These are phyloP conservation scores for Sicyos baderoa DNA, from an alignment of 306 rosid species.

Conservation along the genomic window DNA sequence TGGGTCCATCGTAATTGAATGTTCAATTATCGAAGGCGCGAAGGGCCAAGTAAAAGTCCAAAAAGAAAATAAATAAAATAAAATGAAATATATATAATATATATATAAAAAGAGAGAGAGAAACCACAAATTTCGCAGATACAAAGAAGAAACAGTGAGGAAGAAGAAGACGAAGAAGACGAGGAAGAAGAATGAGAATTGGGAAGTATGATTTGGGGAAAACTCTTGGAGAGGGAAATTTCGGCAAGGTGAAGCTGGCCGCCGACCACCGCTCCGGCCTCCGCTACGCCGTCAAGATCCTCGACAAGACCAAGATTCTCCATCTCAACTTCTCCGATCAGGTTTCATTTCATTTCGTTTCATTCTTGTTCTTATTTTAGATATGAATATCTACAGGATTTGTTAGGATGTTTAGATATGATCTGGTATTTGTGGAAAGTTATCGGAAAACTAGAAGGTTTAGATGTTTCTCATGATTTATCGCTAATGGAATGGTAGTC, in stretches of 20 bases:
- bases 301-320: slow-evolving; percentile 54
- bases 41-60: not conserved
- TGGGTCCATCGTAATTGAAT: not conserved
- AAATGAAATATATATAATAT: no score
- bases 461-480: no score
- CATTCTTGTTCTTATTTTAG: not conserved
- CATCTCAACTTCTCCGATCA: slow-evolving; percentile 59
- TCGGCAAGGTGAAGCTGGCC: slow-evolving; percentile 80
- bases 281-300: slow-evolving; percentile 59
- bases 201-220: slow-evolving; percentile 78
- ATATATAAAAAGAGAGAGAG: not conserved
- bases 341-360: slow-evolving; percentile 26
- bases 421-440: no score
- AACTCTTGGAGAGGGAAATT: slow-evolving; percentile 79
- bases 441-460: no score
- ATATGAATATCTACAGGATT: no score
- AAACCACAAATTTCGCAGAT: not conserved
- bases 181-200: slow-evolving; percentile 33
- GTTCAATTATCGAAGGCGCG: slow-evolving; percentile 15
- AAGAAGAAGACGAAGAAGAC: not conserved
- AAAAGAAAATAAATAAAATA: not conserved
- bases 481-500: not conserved
- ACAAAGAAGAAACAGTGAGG: not conserved
- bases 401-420: no score
- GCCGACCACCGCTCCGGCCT: slow-evolving; percentile 43